Conservation (phyloP, 345 rosid species). For the Ricinus communis region DNA sequence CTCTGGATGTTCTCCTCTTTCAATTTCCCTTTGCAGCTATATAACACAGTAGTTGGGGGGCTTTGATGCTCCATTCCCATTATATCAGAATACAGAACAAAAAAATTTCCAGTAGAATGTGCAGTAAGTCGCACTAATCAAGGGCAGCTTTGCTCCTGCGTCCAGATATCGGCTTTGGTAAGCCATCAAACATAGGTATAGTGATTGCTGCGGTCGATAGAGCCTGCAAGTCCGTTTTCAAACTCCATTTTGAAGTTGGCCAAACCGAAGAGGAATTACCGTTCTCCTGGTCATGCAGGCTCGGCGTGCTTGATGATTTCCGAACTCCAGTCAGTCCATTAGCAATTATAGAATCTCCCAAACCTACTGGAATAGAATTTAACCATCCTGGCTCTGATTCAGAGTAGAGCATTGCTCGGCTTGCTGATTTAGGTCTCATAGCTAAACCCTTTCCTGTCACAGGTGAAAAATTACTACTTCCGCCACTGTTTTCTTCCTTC, state of each 20-base stretch:
- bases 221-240: conserved; percentile 64
- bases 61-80: conserved; percentile 10
- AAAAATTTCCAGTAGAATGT: neutral
- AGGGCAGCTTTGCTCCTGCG: conserved; percentile 75
- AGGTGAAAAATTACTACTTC: conserved; percentile 42
- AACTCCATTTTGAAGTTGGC: conserved; percentile 57
- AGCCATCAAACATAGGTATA: conserved; percentile 73
- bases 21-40: conserved; percentile 16
- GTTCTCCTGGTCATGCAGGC: conserved; percentile 56
- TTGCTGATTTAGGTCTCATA: conserved; percentile 60
- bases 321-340: conserved; percentile 50
- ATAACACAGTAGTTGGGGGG: neutral
- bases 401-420: conserved; percentile 29
- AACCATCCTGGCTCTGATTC: conserved; percentile 47
- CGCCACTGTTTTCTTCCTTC: conserved; percentile 53
- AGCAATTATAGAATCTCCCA: conserved; percentile 37
- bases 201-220: conserved; percentile 50
- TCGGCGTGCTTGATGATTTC: conserved; percentile 78
- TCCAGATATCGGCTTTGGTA: conserved; percentile 66
- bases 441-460: conserved; percentile 64
- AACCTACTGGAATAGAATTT: conserved; percentile 33
- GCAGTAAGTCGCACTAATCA: conserved; percentile 41
- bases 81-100: neutral
- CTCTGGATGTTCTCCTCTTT: neutral
- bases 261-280: conserved; percentile 39